Evolutionary conservation across 1,139 yeast species (phyloP).

Genomic region (Saccharomycopsis hybrid): DNA sequence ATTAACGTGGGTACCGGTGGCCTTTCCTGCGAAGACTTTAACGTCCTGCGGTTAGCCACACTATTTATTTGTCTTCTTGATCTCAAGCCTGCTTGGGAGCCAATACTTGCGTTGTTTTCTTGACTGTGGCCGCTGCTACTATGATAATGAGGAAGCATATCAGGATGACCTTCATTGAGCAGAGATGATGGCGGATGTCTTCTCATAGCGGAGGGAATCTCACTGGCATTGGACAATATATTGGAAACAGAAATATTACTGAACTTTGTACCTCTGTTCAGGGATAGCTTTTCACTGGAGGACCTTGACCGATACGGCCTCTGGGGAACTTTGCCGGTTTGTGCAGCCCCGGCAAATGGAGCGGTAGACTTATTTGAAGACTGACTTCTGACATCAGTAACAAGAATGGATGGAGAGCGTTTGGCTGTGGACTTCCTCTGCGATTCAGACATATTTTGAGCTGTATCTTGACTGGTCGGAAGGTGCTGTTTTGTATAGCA

Average conservation of each 20-base stretch:
- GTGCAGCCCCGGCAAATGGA: constrained; percentile 64
- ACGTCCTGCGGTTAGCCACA: constrained; percentile 24
- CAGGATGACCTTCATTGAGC: constrained; percentile 9
- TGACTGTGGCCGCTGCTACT: background rate
- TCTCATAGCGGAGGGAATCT: constrained; percentile 75
- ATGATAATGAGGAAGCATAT: background rate
- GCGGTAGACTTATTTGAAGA: constrained; percentile 57
- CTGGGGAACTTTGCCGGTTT: constrained; percentile 12
- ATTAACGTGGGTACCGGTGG: constrained; percentile 47
- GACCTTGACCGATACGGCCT: constrained; percentile 12
- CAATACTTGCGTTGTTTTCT: background rate
- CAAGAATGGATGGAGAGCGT: constrained; percentile 87
- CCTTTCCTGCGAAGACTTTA: constrained; percentile 17
- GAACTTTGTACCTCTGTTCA: constrained; percentile 28
- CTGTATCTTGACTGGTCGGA: too few species aligned
- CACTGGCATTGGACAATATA: constrained; percentile 64
- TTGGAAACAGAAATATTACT: constrained; percentile 70
- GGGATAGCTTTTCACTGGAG: constrained; percentile 7
- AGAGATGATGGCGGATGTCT: constrained; percentile 35
- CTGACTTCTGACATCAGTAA: constrained; percentile 75
- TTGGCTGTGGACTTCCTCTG: constrained; percentile 59
- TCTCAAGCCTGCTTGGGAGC: background rate
- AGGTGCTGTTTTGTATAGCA: too few species aligned
- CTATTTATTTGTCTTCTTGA: constrained; percentile 22
- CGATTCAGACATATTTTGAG: background rate